phyloP scores from a whole-genome alignment of 139 green algal genomes.

The Picocystis salinarum region DNA sequence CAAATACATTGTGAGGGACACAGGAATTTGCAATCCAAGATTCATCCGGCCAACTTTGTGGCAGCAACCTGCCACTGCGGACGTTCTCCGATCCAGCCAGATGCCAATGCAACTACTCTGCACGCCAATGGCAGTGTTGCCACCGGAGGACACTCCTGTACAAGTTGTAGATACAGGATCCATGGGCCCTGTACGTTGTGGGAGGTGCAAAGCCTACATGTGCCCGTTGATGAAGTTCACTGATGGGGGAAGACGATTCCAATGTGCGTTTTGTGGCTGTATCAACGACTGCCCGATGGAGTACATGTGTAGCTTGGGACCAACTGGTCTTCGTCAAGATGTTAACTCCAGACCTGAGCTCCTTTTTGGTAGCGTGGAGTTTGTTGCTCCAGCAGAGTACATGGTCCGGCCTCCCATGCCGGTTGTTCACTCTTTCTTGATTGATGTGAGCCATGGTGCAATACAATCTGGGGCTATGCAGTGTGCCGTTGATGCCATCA shows the following conservation, averaged over 20 bases:
- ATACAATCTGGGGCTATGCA: conserved; percentile 37
- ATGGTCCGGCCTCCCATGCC: conserved; percentile 54
- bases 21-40: no score
- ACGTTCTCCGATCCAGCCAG: no score
- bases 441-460: conserved; percentile 47
- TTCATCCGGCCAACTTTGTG: no score
- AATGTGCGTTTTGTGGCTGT: conserved; percentile 58
- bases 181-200: conserved; percentile 53
- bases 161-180: conserved; percentile 46
- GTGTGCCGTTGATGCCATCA: conserved; percentile 38
- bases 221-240: conserved; percentile 63
- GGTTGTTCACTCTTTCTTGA: conserved; percentile 58
- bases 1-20: no score
- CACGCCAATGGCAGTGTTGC: no score
- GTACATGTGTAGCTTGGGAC: conserved; percentile 51
- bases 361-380: conserved; percentile 48
- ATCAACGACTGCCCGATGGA: conserved; percentile 34
- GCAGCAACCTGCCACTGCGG: no score
- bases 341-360: conserved; percentile 48
- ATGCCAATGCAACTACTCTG: no score
- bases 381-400: conserved; percentile 41
- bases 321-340: conserved; percentile 38
- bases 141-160: no score
- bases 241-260: conserved; percentile 32
- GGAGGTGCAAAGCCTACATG: conserved; percentile 72